Evolutionary conservation across 805 yeast species (phyloP), one percentile per base, ranked within the genome.

Genomic region (Monosporozyma yasuniensis): DNA sequence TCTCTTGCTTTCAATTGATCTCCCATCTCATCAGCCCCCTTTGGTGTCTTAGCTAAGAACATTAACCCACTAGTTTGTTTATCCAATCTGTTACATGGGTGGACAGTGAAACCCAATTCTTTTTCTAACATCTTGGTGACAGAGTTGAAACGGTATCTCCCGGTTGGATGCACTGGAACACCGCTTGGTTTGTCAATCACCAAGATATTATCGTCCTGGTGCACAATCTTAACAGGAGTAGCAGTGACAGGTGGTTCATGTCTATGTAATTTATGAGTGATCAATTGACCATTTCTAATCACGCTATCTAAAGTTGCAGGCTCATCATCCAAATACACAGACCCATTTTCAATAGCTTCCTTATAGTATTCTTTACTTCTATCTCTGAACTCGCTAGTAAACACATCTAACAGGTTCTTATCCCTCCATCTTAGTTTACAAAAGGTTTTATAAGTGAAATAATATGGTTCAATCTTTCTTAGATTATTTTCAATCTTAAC

Each of bases 121-220:
- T 80, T 78, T 64, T 87, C 83, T 56, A 91, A 66, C 9, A 88
- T 77, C 63, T 82, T 83, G 12, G 93, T 85, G 22, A 87, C 76
- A 2, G 93, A 79, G 63, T 82, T 78, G 66, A 80, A 79, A 61
- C 93, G 61, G 73, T 83, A 80, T 53, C 89, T 69, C 0, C 98
- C 98, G 0, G 96, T 84, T 2, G 99, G 98, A 63, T 91, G 98
- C 0, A 87, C 95, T 0, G 99, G 97, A 4, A 93, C 76, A 0
- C 98, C 97, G 2, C 93, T 77, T 0, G 99, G 99, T 57, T 91
- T 91, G 64, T 91, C 95, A 23, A 93, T 83, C 3, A 86, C 95
- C 5, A 91, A 72, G 19, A 88, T 64, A 44, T 84, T 76, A 4
- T 83, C 87, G 63, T 87, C 83, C 58, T 88, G 86, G 60, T 73